These are phyloP conservation scores for Dioscorea cayenensis DNA, from an alignment of 116 monocot genomes.

Conservation along the genomic window DNA sequence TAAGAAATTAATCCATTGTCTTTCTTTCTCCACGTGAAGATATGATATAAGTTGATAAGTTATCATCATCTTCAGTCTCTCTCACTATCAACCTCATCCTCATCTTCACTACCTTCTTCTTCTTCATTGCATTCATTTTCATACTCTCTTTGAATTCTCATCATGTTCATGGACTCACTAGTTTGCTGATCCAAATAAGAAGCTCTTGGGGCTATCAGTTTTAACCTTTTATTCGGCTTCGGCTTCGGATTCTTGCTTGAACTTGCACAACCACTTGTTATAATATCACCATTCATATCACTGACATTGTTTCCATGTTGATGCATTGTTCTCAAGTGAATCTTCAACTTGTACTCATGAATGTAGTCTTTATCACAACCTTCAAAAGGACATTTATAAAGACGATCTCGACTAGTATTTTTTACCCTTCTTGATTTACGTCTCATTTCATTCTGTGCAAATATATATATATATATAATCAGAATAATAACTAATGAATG, in stretches of 20 bases:
- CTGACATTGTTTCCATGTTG: constrained; percentile 38
- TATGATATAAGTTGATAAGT: too few relatives aligned
- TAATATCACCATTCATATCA: not conserved
- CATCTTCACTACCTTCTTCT: constrained; percentile 8
- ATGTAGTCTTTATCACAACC: constrained; percentile 81
- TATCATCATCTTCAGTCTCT: constrained; percentile 57
- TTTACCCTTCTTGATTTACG: too few relatives aligned
- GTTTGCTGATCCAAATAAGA: too few relatives aligned
- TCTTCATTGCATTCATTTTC: constrained; percentile 11
- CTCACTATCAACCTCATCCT: constrained; percentile 56
- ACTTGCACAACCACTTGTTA: constrained; percentile 25
- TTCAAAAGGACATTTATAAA: constrained; percentile 71
- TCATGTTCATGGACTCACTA: too few relatives aligned
- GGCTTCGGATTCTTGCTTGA: too few relatives aligned
- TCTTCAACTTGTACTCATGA: constrained; percentile 85
- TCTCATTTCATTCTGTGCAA: too few relatives aligned
- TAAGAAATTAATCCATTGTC: too few relatives aligned
- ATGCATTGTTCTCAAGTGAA: constrained; percentile 71
- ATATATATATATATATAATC: not conserved
- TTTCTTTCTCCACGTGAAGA: too few relatives aligned
- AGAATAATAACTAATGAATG: not conserved
- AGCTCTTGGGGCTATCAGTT: too few relatives aligned
- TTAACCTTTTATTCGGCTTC: too few relatives aligned
- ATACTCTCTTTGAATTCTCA: too few relatives aligned
- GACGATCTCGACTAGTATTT: constrained; percentile 37